Percentiles rank a stretch among this genome's conserved stretches.
Conservation (phyloP, 345 rosid genomes). For the Euphorbia lathyris region DNA sequence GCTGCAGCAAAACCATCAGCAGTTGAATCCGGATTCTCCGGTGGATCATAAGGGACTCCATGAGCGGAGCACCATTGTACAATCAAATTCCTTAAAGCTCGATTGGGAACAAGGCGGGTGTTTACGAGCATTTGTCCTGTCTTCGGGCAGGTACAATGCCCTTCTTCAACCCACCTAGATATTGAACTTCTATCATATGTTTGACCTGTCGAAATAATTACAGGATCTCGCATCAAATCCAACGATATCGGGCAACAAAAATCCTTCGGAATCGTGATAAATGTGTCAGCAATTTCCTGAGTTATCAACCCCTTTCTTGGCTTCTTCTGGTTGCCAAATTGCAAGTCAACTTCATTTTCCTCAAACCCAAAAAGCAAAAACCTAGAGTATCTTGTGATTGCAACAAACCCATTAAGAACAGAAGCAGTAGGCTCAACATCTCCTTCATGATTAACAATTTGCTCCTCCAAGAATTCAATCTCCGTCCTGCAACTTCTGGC, state of each 20-base stretch:
- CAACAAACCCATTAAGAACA: conserved; percentile 79
- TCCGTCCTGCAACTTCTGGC: conserved; percentile 58
- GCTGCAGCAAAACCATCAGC: conserved; percentile 52
- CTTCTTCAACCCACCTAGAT: conserved; percentile 91
- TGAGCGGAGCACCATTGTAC: conserved; percentile 78
- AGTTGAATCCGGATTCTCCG: conserved; percentile 45
- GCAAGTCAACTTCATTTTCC: conserved; percentile 49
- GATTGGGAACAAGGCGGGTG: conserved; percentile 68
- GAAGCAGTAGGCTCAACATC: conserved; percentile 82
- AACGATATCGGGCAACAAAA: conserved; percentile 81
- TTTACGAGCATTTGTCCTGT: conserved; percentile 73
- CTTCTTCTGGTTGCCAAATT: conserved; percentile 48
- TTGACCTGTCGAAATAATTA: conserved; percentile 81
- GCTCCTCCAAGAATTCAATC: conserved; percentile 90
- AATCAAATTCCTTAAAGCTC: conserved; percentile 83
- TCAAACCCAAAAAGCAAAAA: conserved; percentile 74
- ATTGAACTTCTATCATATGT: conserved; percentile 86
- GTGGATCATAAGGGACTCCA: conserved; percentile 56
- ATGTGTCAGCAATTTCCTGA: conserved; percentile 73
- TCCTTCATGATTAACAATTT: conserved; percentile 75
- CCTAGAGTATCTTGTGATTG: conserved; percentile 68
- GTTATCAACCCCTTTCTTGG: conserved; percentile 54
- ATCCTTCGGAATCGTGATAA: conserved; percentile 64
- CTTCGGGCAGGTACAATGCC: conserved; percentile 81
- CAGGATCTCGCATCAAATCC: conserved; percentile 95